Evolutionary conservation across 176 grass and related monocot species (phyloP), one percentile per base, ranked within the genome.

Genomic region (Microstegium vimineum): DNA sequence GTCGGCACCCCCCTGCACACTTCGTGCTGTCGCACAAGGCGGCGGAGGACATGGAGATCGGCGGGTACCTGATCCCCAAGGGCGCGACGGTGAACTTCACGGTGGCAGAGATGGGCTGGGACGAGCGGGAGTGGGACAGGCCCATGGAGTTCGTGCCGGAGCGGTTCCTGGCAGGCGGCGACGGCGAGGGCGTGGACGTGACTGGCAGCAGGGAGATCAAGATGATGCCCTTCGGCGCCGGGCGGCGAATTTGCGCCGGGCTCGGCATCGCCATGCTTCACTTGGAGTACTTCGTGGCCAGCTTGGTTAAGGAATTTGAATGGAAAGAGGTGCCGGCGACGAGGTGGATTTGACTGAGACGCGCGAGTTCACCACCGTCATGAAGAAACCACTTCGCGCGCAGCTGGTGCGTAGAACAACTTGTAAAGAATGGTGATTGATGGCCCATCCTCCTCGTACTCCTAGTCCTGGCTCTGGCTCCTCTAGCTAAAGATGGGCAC

Each of bases 221-320:
- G 87, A 90, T 93, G 91, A 93, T 93, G 91, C 84, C 87, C 5
- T 93, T 93, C 43, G 76, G 91, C 4, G 81, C 42, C 4, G 87
- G 87, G 3, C 68, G 91, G 25, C 40, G 91, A 65, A 85, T 90
- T 12, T 93, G 91, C 42, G 38, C 87, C 0, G 91, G 80, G n/a
- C n/a, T n/a, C n/a, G n/a, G n/a, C n/a, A n/a, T n/a, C n/a, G n/a
- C n/a, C n/a, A n/a, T n/a, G n/a, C n/a, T n/a, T n/a, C n/a, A n/a
- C n/a, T n/a, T n/a, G n/a, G n/a, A n/a, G n/a, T n/a, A n/a, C n/a
- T n/a, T n/a, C n/a, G n/a, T n/a, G n/a, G n/a, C n/a, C n/a, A n/a
- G n/a, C n/a, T n/a, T n/a, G n/a, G n/a, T n/a, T n/a, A n/a, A n/a
- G n/a, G n/a, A n/a, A n/a, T n/a, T n/a, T n/a, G n/a, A n/a, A n/a